A percentile compares a stretch with the other conserved stretches of the same genome.
phyloP scores from a whole-genome alignment of 2,329 filamentous ascomycete species.

The Aspergillus tamarii region DNA sequence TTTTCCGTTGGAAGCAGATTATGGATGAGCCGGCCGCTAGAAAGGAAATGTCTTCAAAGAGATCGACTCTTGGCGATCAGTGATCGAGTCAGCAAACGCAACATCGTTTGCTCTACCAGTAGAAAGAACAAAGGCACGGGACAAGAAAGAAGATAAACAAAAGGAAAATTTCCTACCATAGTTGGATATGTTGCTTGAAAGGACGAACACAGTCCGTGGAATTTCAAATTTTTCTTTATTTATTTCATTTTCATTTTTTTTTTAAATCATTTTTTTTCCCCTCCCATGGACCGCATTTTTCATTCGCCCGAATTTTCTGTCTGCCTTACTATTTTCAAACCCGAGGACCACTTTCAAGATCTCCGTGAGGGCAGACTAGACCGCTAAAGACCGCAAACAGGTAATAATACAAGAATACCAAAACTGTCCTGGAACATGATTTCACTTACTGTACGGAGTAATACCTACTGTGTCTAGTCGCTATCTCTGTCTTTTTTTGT shows the following conservation, averaged over 20 bases:
- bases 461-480: background rate
- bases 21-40: conserved; percentile 7
- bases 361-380: background rate
- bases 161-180: background rate
- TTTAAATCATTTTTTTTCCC: too few species aligned
- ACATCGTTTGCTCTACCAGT: background rate
- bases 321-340: background rate
- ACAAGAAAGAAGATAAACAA: background rate
- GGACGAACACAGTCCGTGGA: background rate
- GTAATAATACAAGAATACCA: background rate
- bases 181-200: background rate
- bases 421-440: background rate
- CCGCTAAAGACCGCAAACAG: background rate
- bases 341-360: conserved; percentile 5
- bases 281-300: background rate
- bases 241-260: background rate
- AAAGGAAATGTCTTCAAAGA: background rate
- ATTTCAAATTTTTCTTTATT: background rate
- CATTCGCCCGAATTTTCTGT: background rate
- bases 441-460: background rate
- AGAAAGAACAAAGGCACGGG: background rate
- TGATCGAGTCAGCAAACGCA: background rate
- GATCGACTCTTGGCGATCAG: background rate
- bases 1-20: background rate
- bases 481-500: background rate